These are phyloP conservation scores for Usnea hakonensis DNA, from an alignment of 495 filamentous ascomycete species.

Conservation along the genomic window DNA sequence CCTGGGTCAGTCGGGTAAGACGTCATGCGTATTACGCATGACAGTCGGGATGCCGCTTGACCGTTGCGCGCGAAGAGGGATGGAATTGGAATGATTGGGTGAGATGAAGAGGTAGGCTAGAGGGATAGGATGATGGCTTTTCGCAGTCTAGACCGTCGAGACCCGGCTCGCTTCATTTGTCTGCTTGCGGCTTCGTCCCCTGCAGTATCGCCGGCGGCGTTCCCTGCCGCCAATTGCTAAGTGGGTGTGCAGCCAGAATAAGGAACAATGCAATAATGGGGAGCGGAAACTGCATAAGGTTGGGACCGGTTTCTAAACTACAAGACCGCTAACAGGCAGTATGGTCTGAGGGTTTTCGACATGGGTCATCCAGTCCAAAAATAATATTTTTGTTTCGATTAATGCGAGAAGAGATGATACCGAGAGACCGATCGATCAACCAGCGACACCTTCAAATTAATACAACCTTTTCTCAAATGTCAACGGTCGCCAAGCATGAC, in stretches of 20 bases:
- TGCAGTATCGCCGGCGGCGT: slow-evolving; percentile 2
- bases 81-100: too few species aligned
- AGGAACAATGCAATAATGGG: neutral
- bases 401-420: neutral
- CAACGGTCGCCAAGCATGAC: neutral
- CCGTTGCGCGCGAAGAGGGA: neutral
- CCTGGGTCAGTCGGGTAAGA: too few species aligned
- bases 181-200: slow-evolving; percentile 2
- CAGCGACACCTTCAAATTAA: neutral
- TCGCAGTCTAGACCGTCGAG: neutral
- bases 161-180: slow-evolving; percentile 3
- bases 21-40: neutral
- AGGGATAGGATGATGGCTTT: neutral
- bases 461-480: neutral
- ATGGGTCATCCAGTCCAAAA: neutral
- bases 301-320: neutral
- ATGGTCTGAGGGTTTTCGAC: neutral
- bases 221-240: neutral
- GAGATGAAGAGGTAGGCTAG: too few species aligned
- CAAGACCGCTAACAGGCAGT: neutral
- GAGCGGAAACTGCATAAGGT: slow-evolving; percentile 2
- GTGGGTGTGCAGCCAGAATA: too few species aligned
- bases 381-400: too few species aligned
- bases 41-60: neutral
- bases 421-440: neutral